Base-by-base conservation (phyloP, 768 basidiomycete genomes). In the Scleroderma citrinum region DNA sequence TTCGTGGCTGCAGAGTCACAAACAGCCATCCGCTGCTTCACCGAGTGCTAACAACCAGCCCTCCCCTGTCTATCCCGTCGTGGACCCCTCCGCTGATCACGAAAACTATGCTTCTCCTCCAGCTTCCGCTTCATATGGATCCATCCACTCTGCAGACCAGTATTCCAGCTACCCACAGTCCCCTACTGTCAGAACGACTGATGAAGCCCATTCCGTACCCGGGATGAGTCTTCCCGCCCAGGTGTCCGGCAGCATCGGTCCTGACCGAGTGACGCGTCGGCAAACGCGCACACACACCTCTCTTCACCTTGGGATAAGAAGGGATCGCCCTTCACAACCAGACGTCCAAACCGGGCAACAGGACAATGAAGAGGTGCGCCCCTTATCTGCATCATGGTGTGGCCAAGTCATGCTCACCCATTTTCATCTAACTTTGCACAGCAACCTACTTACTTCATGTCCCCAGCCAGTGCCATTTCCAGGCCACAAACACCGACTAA, bases 191-290 rank as follows among this genome's bases (percentile, higher is more conserved):
- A 66, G 64, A 39, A 52, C 54, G 17, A 60, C 62, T 51, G 59
- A 66, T 10, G 54, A 55, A 54, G 56, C 62, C 38, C 61, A 58
- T 40, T 52, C 59, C 48, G 46, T 58, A 47, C 47, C 46, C 48
- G 44, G 55, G 36, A 50, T 68, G 51, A 43, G 51, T 20, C 69
- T 74, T 44, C 50, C 58, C 32, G 48, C 64, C 3, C 78, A 78
- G 64, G 66, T 78, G 34, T 68, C 76, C 12, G 66, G 76, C 26
- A 78, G 71, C 65, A 73, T 78, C 52, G 81, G 80, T 0, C 79
- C 81, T 41, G 66, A 67, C 52, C 76, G 81, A 51, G 65, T 69
- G 44, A 73, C 73, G 35, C 74, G 80, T 36, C 67, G 76, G 35
- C 75, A 74, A 55, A 68, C 65, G 62, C 69, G 69, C 58, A 63